A percentile compares a stretch with the other conserved stretches of the same genome.
Conservation (phyloP, 2,329 filamentous ascomycete genomes). For the Fusarium penzigii region DNA sequence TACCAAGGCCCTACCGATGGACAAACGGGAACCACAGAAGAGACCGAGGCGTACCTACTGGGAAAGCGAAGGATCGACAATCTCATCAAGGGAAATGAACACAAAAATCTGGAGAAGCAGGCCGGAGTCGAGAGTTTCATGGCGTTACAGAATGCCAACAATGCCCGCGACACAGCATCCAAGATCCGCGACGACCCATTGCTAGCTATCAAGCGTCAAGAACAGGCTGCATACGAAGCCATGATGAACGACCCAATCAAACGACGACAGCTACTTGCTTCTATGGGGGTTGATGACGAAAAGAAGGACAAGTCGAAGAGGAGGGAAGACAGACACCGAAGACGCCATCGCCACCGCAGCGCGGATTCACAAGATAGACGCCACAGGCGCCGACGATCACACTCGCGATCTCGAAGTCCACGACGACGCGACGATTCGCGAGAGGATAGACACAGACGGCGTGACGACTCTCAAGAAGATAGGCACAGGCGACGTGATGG, state of each 20-base stretch:
- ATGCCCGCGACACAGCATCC: slow-evolving; percentile 73
- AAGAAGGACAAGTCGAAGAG: slow-evolving; percentile 42
- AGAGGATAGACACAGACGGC: slow-evolving; percentile 29
- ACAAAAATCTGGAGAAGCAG: slow-evolving; percentile 78
- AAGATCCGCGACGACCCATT: slow-evolving; percentile 93
- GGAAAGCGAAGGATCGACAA: slow-evolving; percentile 92
- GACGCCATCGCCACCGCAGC: slow-evolving; percentile 46
- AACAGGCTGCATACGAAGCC: slow-evolving; percentile 76
- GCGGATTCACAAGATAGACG: slow-evolving; percentile 40
- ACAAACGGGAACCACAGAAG: slow-evolving; percentile 75
- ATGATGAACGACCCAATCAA: slow-evolving; percentile 78
- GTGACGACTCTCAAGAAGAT: slow-evolving; percentile 10
- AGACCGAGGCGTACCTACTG: slow-evolving; percentile 90
- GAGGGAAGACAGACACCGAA: slow-evolving; percentile 39
- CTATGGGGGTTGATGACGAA: slow-evolving; percentile 56
- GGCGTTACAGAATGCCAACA: slow-evolving; percentile 69
- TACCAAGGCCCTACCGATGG: slow-evolving; percentile 84
- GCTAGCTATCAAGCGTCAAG: slow-evolving; percentile 88
- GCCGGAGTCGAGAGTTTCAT: slow-evolving; percentile 61
- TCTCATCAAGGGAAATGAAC: slow-evolving; percentile 74
- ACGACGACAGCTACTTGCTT: slow-evolving; percentile 65
- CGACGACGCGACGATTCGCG: slow-evolving; percentile 33
- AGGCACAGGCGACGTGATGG: slow-evolving; percentile 9
- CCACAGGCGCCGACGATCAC: slow-evolving; percentile 45
- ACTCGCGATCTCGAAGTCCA: slow-evolving; percentile 48